phyloP scores from a whole-genome alignment of 768 basidiomycete genomes.

The Cystobasidium tubakii region DNA sequence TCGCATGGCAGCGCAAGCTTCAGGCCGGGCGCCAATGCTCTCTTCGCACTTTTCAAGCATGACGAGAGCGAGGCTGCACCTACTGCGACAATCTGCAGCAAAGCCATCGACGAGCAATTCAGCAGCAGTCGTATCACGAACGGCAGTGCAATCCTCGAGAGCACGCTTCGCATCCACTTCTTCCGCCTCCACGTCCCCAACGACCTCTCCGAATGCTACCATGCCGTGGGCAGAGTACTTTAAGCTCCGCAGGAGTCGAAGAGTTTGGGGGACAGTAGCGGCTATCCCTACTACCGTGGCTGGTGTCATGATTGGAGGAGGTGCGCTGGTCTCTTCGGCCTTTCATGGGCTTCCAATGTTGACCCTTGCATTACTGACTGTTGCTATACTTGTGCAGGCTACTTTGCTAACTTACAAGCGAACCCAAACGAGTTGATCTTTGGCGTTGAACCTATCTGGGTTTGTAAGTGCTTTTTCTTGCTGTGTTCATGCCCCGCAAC shows the following conservation, averaged over 20 bases:
- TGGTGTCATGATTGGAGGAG: slow-evolving; percentile 40
- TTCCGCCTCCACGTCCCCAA: background rate
- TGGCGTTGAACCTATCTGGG: slow-evolving; percentile 43
- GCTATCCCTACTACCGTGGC: slow-evolving; percentile 42
- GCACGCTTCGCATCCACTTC: slow-evolving; percentile 24
- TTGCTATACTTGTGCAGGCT: background rate
- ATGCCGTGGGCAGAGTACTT: slow-evolving; percentile 43
- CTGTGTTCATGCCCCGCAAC: background rate
- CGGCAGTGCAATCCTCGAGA: background rate
- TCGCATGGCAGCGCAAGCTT: background rate
- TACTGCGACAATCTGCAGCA: background rate
- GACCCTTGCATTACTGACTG: no score
- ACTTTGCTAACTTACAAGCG: slow-evolving; percentile 42
- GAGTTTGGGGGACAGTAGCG: slow-evolving; percentile 41
- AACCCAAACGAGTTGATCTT: slow-evolving; percentile 40
- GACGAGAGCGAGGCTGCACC: background rate
- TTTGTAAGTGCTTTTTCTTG: slow-evolving; percentile 2
- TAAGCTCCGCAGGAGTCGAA: slow-evolving; percentile 34
- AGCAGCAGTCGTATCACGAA: background rate
- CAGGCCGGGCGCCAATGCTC: background rate
- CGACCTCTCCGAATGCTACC: background rate
- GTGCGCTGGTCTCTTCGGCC: background rate
- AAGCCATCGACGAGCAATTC: background rate
- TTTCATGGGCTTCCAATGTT: background rate
- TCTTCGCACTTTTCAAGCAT: slow-evolving; percentile 21